phyloP scores from a whole-genome alignment of 257 asterid genomes.

The Fraxinus quadrangulata region DNA sequence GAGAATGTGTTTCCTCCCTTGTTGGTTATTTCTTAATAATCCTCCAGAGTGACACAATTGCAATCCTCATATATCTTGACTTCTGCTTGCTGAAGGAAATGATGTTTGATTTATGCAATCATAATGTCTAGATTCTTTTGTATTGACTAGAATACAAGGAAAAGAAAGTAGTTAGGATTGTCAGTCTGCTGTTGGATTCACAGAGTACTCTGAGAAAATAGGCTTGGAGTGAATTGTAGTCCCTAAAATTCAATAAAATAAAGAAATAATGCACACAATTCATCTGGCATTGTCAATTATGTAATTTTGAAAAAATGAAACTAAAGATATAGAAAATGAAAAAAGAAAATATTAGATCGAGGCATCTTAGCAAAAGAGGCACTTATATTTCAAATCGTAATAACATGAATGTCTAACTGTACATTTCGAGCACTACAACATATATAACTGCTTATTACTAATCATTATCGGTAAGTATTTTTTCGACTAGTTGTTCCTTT shows the following conservation, averaged over 20 bases:
- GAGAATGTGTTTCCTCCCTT: not conserved
- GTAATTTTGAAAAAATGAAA: not conserved
- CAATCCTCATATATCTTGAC: not conserved
- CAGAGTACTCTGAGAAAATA: not conserved
- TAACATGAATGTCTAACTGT: not conserved
- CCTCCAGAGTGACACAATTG: slow-evolving; percentile 1
- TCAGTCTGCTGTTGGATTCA: not conserved
- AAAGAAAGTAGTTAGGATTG: not conserved
- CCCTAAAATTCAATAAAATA: not conserved
- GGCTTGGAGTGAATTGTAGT: not conserved
- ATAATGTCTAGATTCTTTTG: not conserved
- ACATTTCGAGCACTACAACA: not conserved
- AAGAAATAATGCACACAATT: not conserved
- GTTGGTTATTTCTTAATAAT: slow-evolving; percentile 4
- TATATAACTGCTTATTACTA: not conserved
- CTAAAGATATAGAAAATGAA: not conserved
- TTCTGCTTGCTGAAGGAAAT: slow-evolving; percentile 12
- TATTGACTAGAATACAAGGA: not conserved
- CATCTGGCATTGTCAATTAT: not conserved
- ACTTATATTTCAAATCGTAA: not conserved
- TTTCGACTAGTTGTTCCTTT: no score
- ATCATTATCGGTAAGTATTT: not conserved
- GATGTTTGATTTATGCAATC: not conserved
- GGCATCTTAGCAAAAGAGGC: not conserved
- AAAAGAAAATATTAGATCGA: not conserved